Evolutionary conservation across 768 basidiomycete species (phyloP).

Genomic region (Agrocybe pediades): DNA sequence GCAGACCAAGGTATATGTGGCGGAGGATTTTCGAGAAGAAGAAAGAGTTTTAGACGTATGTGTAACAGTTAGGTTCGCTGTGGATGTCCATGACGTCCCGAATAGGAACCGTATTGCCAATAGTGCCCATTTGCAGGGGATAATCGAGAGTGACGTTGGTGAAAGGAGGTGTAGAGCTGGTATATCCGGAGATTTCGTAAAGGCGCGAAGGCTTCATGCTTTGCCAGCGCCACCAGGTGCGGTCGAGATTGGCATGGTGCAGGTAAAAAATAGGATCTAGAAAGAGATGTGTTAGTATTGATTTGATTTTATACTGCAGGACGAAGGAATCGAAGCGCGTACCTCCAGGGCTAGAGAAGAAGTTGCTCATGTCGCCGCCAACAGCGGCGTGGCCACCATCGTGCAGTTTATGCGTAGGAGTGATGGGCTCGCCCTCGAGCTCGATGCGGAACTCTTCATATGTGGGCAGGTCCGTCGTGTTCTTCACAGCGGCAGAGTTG

Average conservation of each 20-base stretch:
- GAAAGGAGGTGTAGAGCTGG: conserved; percentile 25
- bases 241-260: conserved; percentile 42
- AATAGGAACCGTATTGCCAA: conserved; percentile 28
- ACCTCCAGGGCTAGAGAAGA: conserved; percentile 42
- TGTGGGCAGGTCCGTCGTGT: conserved; percentile 23
- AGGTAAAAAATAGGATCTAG: conserved; percentile 8
- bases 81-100: conserved; percentile 35
- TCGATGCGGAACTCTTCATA: conserved; percentile 37
- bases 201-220: conserved; percentile 20
- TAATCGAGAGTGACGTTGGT: conserved; percentile 35
- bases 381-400: conserved; percentile 38
- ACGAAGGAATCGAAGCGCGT: background rate
- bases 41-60: conserved; percentile 3
- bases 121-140: conserved; percentile 25
- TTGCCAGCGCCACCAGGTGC: conserved; percentile 45
- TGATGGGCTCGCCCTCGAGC: conserved; percentile 32
- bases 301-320: background rate
- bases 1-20: no score
- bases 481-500: conserved; percentile 22
- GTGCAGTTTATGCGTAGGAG: conserved; percentile 29
- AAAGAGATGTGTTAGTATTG: background rate
- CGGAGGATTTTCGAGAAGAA: no score
- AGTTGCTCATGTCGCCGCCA: conserved; percentile 36
- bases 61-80: conserved; percentile 31
- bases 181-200: conserved; percentile 36